Evolutionary conservation across 1,284 basidiomycete species (phyloP).

Genomic region (Marasmius fiardii): DNA sequence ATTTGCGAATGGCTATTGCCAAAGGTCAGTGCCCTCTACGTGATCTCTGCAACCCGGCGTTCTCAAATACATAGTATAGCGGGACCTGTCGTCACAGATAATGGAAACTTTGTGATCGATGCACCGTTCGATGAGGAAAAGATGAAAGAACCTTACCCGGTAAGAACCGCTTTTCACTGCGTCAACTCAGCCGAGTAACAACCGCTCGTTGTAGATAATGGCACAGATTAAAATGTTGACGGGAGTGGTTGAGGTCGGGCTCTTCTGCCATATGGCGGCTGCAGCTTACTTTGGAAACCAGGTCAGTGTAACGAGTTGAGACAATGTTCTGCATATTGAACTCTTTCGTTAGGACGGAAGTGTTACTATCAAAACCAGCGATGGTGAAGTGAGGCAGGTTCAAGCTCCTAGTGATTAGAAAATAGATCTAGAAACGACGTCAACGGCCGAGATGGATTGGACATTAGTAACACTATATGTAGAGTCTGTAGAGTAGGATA

Average conservation of each 20-base stretch:
- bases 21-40: conserved; percentile 42
- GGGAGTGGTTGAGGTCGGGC: conserved; percentile 94
- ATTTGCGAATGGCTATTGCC: conserved; percentile 78
- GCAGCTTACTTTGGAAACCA: conserved; percentile 97
- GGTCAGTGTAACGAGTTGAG: conserved; percentile 31
- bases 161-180: conserved; percentile 30
- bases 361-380: conserved; percentile 15
- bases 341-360: conserved; percentile 13
- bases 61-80: conserved; percentile 36
- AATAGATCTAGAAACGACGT: background rate
- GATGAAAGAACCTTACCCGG: conserved; percentile 70
- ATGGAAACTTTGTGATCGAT: conserved; percentile 94
- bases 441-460: background rate
- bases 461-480: background rate
- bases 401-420: background rate
- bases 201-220: conserved; percentile 56
- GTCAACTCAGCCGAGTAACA: background rate
- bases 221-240: conserved; percentile 84
- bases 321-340: background rate
- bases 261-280: conserved; percentile 93
- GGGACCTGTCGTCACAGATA: conserved; percentile 94
- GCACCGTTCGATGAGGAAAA: conserved; percentile 76
- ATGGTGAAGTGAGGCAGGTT: conserved; percentile 12
- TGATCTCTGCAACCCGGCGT: background rate
- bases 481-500: background rate